A percentile compares a stretch with the other conserved stretches of the same genome.
Conservation (phyloP, 306 rosid genomes). For the Sechiopsis laciniata region DNA sequence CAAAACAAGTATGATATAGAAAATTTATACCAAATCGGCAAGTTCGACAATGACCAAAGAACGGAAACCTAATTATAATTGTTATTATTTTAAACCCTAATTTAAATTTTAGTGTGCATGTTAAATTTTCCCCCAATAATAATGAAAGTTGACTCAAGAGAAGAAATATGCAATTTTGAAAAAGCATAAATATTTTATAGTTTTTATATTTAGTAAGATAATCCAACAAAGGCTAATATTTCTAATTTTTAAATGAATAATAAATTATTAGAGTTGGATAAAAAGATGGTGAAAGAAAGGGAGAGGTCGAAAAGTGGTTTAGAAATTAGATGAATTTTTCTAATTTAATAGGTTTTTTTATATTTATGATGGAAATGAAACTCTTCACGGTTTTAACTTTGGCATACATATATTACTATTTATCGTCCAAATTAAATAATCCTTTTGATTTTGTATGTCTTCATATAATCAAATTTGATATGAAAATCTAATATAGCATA, state of each 20-base stretch:
- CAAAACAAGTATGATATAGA: no score
- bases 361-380: background rate
- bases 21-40: no score
- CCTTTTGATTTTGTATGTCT: background rate
- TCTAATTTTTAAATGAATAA: background rate
- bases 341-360: background rate
- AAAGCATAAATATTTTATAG: background rate
- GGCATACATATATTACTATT: background rate
- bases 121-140: background rate
- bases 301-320: background rate
- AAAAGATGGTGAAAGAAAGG: background rate
- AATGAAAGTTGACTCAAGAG: background rate
- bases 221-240: background rate
- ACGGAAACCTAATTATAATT: no score
- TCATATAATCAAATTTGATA: background rate
- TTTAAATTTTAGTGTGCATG: background rate
- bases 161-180: background rate
- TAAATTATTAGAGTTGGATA: background rate
- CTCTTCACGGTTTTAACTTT: background rate
- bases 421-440: background rate
- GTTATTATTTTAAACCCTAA: no score
- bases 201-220: background rate
- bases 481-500: background rate
- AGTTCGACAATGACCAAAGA: no score
- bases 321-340: background rate